phyloP scores from a whole-genome alignment of 306 rosid species.

The Argentina anserina region DNA sequence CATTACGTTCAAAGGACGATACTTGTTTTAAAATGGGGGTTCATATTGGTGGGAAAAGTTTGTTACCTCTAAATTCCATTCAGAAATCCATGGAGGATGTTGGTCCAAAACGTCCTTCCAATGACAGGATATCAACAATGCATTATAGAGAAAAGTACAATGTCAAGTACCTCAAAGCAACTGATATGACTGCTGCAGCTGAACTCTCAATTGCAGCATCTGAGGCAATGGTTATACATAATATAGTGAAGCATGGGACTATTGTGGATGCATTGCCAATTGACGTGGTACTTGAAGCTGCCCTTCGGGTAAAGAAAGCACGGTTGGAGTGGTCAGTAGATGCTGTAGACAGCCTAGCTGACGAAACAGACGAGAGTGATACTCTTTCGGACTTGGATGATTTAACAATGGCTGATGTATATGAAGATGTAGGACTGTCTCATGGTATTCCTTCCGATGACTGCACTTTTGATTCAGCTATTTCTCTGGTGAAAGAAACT shows the following conservation, averaged over 20 bases:
- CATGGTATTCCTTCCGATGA: conserved; percentile 28
- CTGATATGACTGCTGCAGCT: conserved; percentile 52
- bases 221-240: conserved; percentile 83
- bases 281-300: conserved; percentile 63
- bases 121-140: conserved; percentile 29
- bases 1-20: conserved; percentile 33
- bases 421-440: conserved; percentile 70
- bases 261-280: conserved; percentile 36
- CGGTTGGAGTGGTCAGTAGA: conserved; percentile 51
- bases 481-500: conserved; percentile 41
- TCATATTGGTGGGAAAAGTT: conserved; percentile 30
- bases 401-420: conserved; percentile 59
- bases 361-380: conserved; percentile 46
- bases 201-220: conserved; percentile 82
- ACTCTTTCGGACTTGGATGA: conserved; percentile 84
- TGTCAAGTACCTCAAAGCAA: conserved; percentile 30
- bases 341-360: conserved; percentile 26
- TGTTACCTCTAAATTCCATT: conserved; percentile 18
- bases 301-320: conserved; percentile 72
- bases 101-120: conserved; percentile 27
- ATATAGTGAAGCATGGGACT: conserved; percentile 41
- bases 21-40: conserved; percentile 16
- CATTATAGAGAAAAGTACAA: conserved; percentile 32
- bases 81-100: conserved; percentile 31
- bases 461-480: conserved; percentile 23